Evolutionary conservation across 2,329 filamentous ascomycete genomes (phyloP), one percentile per base, ranked within the genome.

Genomic region (Fusarium tricinctum): DNA sequence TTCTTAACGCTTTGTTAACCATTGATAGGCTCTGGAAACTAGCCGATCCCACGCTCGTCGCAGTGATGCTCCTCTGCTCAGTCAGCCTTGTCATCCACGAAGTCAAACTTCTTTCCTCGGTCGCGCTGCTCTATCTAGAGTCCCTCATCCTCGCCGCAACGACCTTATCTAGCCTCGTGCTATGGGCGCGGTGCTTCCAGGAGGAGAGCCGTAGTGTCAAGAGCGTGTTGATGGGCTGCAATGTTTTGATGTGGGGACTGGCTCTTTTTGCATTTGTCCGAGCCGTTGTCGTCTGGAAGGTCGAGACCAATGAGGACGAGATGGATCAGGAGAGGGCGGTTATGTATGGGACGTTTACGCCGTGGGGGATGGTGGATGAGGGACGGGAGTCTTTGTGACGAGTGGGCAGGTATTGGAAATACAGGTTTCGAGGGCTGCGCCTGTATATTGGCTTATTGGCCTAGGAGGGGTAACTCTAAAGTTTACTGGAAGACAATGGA

Each of bases 211-310:
- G 65, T 10, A 32, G 61, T 8, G 60, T 75, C 19, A 75, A 76
- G 51, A 72, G 71, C 6, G 69, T 72, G 6, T 32, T 76, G 35
- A 69, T 75, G 51, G 73, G 75, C 3, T 72, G 75, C 22, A 67
- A 70, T n/a, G 51, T 70, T 8, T 42, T 76, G 39, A 68, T 78
- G 49, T 74, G 74, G 69, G 76, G 72, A 2, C 60, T 73, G 43
- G 72, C 69, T 1, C 32, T 74, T 20, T 64, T 77, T 32, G 76
- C 71, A 15, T 79, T 79, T 32, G 38, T 70, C 43, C 68, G 77
- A 20, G 73, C 74, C 0, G 74, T 64, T 35, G 65, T 74, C 8
- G 46, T 78, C 3, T 78, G 76, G 75, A 75, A 60, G 53, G 47
- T 66, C 7, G 69, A 72, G 14, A 13, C 22, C 4, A 20, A 17